Percentiles rank a stretch among this genome's conserved stretches.
These are phyloP conservation scores for Rhodofomes roseus DNA, from an alignment of 1,284 basidiomycete species.

Conservation along the genomic window DNA sequence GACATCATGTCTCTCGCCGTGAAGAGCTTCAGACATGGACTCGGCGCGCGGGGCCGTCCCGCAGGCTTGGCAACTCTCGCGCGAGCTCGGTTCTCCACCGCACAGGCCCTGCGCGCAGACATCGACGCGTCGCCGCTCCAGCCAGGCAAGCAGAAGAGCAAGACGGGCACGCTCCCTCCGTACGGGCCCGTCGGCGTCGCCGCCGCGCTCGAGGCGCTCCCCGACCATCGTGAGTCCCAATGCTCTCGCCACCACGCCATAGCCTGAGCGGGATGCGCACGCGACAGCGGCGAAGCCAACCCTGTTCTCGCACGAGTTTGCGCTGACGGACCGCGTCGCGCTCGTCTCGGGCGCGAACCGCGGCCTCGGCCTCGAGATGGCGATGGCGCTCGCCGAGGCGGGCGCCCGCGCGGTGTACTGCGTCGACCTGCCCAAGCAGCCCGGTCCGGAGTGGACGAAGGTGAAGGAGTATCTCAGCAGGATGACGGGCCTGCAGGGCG, in stretches of 20 bases:
- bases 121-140: constrained; percentile 6
- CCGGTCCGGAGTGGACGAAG: constrained; percentile 65
- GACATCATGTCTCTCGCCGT: neutral
- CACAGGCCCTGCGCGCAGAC: neutral
- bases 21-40: neutral
- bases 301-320: constrained; percentile 67
- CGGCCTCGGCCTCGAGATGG: constrained; percentile 82
- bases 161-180: constrained; percentile 36
- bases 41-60: neutral
- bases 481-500: constrained; percentile 33
- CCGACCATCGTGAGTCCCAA: constrained; percentile 12
- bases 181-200: constrained; percentile 59
- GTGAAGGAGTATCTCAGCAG: constrained; percentile 50
- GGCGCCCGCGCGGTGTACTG: constrained; percentile 79
- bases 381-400: constrained; percentile 71
- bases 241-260: neutral
- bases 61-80: neutral
- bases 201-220: constrained; percentile 48
- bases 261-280: neutral
- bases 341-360: constrained; percentile 79
- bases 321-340: constrained; percentile 69
- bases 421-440: constrained; percentile 64
- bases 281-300: constrained; percentile 21
- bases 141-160: constrained; percentile 18
- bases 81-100: constrained; percentile 3